Evolutionary conservation across 208 protist genomes (phyloP), one percentile per base, ranked within the genome.

Genomic region (Vickermania ingenoplastis): DNA sequence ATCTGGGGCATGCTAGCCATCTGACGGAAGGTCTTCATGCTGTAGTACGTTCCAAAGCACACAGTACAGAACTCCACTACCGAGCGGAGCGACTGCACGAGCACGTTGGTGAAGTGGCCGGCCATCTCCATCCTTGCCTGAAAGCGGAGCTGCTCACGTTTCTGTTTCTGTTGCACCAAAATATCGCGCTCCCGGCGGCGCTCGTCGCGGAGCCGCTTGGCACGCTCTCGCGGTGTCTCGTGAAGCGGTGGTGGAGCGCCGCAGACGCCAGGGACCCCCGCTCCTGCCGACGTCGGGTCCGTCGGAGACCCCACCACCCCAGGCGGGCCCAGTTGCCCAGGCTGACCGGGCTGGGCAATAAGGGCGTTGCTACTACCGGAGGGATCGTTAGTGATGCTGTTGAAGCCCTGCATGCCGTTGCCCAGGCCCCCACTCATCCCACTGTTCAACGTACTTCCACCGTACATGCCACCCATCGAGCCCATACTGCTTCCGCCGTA

Each of bases 21-120:
- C 14, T 76, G 72, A 41, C 80, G 73, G 24, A 92, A 69, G 1
- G 81, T 81, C 62, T 85, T 89, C 56, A 92, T 81, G 69, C 85
- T 92, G 69, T 92, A 92, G 69, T 88, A 92, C 13, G 85, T 89
- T 29, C 85, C 85, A 66, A 92, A 89, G 57, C 81, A 84, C 61
- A 92, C 81, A 21, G 79, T 74, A 49, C 88, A 86, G 50, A 92
- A 65, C 67, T 92, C 85, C 66, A 87, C 76, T 1, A 73, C 72
- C 22, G 85, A 92, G 21, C 85, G 81, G 45, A 89, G 68, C 1
- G 81, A 71, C 69, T 92, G 85, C 22, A 92, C 74, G 13, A 92
- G 70, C 23, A 89, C 79, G 65, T 92, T 82, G 23, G 83, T 79
- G 41, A 89, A 56, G 52, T 92, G 81, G 28, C 81, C 81, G 3